These are phyloP conservation scores for Penicillium waksmanii DNA, from an alignment of 495 filamentous ascomycete genomes.

Conservation along the genomic window DNA sequence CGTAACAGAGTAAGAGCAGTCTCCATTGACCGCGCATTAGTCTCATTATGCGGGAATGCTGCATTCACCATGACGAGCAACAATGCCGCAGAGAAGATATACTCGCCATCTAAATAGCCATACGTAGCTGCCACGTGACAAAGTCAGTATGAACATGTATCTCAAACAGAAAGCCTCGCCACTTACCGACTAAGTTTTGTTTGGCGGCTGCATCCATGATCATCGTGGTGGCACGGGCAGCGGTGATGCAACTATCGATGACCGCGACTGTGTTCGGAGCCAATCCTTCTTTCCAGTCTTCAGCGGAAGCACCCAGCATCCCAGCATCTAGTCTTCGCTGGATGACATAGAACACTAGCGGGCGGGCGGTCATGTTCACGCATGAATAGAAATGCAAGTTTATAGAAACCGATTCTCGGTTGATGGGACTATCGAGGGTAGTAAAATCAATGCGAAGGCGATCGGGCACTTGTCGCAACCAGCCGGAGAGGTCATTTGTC, in stretches of 20 bases:
- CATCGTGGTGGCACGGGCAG: constrained; percentile 48
- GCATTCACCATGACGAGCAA: constrained; percentile 55
- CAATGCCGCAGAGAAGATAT: constrained; percentile 52
- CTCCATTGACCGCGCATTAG: constrained; percentile 45
- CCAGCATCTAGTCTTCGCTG: constrained; percentile 44
- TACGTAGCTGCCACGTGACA: constrained; percentile 41
- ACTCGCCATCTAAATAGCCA: constrained; percentile 55
- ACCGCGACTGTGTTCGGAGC: constrained; percentile 46
- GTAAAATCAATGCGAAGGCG: constrained; percentile 48
- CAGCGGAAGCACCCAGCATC: constrained; percentile 21
- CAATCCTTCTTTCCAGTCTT: constrained; percentile 48
- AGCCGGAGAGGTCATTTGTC: constrained; percentile 44
- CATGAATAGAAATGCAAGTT: constrained; percentile 55
- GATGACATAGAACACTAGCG: constrained; percentile 54
- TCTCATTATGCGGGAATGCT: constrained; percentile 46
- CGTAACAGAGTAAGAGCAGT: constrained; percentile 44
- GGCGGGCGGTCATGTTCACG: constrained; percentile 55
- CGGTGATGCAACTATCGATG: constrained; percentile 51
- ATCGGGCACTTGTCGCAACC: constrained; percentile 45
- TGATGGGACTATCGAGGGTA: constrained; percentile 37
- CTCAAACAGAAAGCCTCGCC: background rate
- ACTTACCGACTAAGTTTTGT: constrained; percentile 49
- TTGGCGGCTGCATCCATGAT: constrained; percentile 52
- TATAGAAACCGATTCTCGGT: constrained; percentile 50
- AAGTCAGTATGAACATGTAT: background rate